Conservation (phyloP, 1,284 basidiomycete genomes). For the Coniophora puteana region DNA sequence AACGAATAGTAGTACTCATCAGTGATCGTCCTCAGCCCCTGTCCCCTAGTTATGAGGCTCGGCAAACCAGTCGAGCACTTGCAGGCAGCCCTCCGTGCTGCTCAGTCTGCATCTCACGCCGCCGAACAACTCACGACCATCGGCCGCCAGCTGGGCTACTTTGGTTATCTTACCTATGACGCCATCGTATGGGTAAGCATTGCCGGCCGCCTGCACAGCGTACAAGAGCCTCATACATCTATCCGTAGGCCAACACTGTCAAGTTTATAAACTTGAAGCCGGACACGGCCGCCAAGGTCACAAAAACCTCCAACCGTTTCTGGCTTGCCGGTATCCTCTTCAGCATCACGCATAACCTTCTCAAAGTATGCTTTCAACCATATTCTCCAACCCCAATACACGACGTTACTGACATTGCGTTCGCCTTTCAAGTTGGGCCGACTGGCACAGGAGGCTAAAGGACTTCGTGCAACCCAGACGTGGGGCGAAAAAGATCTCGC, state of each 20-base stretch:
- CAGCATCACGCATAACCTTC: slow-evolving; percentile 63
- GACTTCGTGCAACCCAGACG: slow-evolving; percentile 38
- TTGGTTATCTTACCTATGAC: slow-evolving; percentile 85
- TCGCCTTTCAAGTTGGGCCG: slow-evolving; percentile 45
- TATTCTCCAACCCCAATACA: not conserved
- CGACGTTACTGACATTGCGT: not conserved
- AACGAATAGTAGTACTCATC: not conserved
- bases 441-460: slow-evolving; percentile 56
- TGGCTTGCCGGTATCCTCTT: slow-evolving; percentile 90
- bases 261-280: slow-evolving; percentile 68
- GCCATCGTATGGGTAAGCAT: slow-evolving; percentile 78
- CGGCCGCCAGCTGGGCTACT: slow-evolving; percentile 86
- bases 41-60: slow-evolving; percentile 75
- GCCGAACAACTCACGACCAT: slow-evolving; percentile 83
- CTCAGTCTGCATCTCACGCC: slow-evolving; percentile 52
- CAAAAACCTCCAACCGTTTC: slow-evolving; percentile 78
- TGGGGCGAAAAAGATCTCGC: slow-evolving; percentile 63
- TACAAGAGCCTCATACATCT: slow-evolving; percentile 1
- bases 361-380: slow-evolving; percentile 74
- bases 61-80: slow-evolving; percentile 95
- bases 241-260: slow-evolving; percentile 56
- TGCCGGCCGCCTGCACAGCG: not conserved
- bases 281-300: slow-evolving; percentile 62
- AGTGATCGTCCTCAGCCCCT: too few relatives aligned
- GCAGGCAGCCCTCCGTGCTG: slow-evolving; percentile 86